These are phyloP conservation scores for Waitea zeae DNA, from an alignment of 1,284 basidiomycete genomes.

Conservation along the genomic window DNA sequence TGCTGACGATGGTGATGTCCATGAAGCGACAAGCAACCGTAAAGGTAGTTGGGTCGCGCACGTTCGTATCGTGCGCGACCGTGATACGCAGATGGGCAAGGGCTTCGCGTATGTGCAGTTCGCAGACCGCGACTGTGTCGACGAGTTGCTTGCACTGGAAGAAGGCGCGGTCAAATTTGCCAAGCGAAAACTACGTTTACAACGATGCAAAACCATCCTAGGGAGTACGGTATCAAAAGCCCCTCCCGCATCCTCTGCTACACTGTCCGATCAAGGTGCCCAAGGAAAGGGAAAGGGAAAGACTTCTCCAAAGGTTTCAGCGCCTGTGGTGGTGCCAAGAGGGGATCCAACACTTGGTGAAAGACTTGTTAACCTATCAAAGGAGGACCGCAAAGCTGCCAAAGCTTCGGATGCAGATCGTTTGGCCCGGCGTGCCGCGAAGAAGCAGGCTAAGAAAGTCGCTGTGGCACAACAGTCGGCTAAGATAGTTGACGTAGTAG, in stretches of 20 bases:
- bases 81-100: slow-evolving; percentile 91
- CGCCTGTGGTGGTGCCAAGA: slow-evolving; percentile 33
- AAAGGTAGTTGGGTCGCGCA: slow-evolving; percentile 51
- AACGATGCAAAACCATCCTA: slow-evolving; percentile 58
- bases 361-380: slow-evolving; percentile 59
- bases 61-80: slow-evolving; percentile 82
- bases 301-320: too few species aligned
- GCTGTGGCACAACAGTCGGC: slow-evolving; percentile 23
- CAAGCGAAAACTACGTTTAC: slow-evolving; percentile 76
- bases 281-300: too few species aligned
- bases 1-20: slow-evolving; percentile 11
- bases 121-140: slow-evolving; percentile 69
- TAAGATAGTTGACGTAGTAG: slow-evolving; percentile 27
- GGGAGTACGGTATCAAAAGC: too few species aligned
- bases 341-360: slow-evolving; percentile 70
- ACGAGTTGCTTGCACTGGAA: slow-evolving; percentile 73
- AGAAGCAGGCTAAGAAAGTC: slow-evolving; percentile 58
- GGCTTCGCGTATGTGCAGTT: slow-evolving; percentile 95
- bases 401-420: slow-evolving; percentile 70
- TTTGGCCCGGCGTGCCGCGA: slow-evolving; percentile 67
- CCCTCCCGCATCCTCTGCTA: slow-evolving; percentile 5
- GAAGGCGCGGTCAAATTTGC: slow-evolving; percentile 68
- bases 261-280: too few species aligned
- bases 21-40: slow-evolving; percentile 16
- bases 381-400: slow-evolving; percentile 69